Conservation (phyloP, 352 stramenopile species). For the Phytophthora pistaciae region DNA sequence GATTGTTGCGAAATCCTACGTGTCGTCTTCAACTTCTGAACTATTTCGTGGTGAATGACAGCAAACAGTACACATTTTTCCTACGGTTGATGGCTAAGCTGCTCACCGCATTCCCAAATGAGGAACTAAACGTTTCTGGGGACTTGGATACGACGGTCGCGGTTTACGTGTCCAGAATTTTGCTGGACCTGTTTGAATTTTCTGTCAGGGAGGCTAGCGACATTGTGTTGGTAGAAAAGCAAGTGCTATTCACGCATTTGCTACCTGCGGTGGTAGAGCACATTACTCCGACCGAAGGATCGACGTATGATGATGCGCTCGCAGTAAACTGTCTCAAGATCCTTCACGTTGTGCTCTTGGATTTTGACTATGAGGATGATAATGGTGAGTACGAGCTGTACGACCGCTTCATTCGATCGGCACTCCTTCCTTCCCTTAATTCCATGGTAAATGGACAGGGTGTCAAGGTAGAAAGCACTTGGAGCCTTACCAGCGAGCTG, state of each 20-base stretch:
- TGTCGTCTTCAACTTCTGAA: conserved; percentile 61
- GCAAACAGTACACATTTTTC: conserved; percentile 77
- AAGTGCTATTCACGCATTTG: conserved; percentile 60
- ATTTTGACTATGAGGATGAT: conserved; percentile 46
- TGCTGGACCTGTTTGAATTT: conserved; percentile 59
- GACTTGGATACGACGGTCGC: conserved; percentile 34
- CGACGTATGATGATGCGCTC: conserved; percentile 27
- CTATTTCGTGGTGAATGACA: conserved; percentile 69
- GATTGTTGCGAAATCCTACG: conserved; percentile 54
- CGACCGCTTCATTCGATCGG: conserved; percentile 47
- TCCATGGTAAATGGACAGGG: conserved; percentile 22
- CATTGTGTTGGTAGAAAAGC: conserved; percentile 54
- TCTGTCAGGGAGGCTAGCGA: conserved; percentile 41
- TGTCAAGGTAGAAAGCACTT: conserved; percentile 52
- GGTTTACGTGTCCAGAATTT: conserved; percentile 49
- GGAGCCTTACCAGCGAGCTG: conserved; percentile 59
- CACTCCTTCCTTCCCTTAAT: conserved; percentile 59
- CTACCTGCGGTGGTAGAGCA: conserved; percentile 55
- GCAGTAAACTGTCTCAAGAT: conserved; percentile 60
- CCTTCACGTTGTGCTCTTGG: conserved; percentile 58
- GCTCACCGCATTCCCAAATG: conserved; percentile 56
- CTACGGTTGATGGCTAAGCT: conserved; percentile 73
- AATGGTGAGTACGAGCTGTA: conserved; percentile 31
- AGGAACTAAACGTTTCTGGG: conserved; percentile 36
- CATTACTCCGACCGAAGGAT: conserved; percentile 6